A percentile compares a stretch with the other conserved stretches of the same genome.
phyloP scores from a whole-genome alignment of 1,139 yeast species.

The Protomyces macrosporus region DNA sequence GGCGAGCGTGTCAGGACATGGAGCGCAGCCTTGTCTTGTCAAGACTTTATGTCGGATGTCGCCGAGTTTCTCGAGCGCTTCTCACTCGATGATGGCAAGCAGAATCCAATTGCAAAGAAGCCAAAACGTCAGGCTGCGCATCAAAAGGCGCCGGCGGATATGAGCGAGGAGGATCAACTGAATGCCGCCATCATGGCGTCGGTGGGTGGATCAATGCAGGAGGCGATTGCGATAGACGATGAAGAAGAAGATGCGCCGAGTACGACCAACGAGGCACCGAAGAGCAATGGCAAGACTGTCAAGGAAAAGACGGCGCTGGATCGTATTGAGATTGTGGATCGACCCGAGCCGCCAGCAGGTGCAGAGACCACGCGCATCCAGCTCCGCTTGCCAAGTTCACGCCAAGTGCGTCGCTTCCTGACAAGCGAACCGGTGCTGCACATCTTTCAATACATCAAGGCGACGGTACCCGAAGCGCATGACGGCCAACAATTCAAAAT shows the following conservation, averaged over 20 bases:
- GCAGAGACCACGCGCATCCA: slow-evolving; percentile 73
- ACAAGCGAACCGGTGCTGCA: slow-evolving; percentile 54
- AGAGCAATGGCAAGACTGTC: slow-evolving; percentile 31
- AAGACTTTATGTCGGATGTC: slow-evolving; percentile 34
- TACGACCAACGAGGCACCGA: slow-evolving; percentile 22
- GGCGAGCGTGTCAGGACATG: slow-evolving; percentile 81
- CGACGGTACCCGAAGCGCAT: slow-evolving; percentile 46
- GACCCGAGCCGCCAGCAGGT: slow-evolving; percentile 57
- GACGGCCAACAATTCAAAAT: slow-evolving; percentile 53
- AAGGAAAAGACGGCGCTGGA: slow-evolving; percentile 31
- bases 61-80: slow-evolving; percentile 50
- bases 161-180: slow-evolving; percentile 81
- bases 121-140: slow-evolving; percentile 31
- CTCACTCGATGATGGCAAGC: slow-evolving; percentile 59
- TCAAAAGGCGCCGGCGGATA: slow-evolving; percentile 35
- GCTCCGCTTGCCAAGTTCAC: slow-evolving; percentile 69
- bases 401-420: slow-evolving; percentile 69
- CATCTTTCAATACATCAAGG: slow-evolving; percentile 57
- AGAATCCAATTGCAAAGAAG: slow-evolving; percentile 54
- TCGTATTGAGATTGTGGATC: slow-evolving; percentile 47
- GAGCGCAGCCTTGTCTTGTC: slow-evolving; percentile 44
- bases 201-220: slow-evolving; percentile 43
- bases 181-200: slow-evolving; percentile 72
- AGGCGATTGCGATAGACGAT: slow-evolving; percentile 33
- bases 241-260: slow-evolving; percentile 23